Evolutionary conservation across 1,284 basidiomycete species (phyloP).

Genomic region (Schizophyllum amplum): DNA sequence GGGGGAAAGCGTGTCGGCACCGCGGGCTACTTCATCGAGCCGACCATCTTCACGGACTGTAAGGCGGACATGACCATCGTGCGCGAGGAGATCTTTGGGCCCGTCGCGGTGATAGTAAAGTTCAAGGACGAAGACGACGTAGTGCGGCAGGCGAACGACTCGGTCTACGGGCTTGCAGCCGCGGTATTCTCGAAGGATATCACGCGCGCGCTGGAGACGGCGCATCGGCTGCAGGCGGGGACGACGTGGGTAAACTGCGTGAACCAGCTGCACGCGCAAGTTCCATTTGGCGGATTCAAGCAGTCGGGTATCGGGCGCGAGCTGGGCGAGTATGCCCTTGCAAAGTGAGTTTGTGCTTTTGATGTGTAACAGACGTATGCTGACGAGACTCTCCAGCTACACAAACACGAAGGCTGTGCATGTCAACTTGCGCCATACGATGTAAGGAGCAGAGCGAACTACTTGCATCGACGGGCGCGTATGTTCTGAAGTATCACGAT

Average conservation of each 20-base stretch:
- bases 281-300: conserved; percentile 80
- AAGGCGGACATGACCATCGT: conserved; percentile 79
- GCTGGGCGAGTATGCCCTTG: conserved; percentile 67
- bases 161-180: conserved; percentile 71
- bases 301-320: conserved; percentile 71
- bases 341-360: conserved; percentile 18
- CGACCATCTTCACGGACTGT: conserved; percentile 80
- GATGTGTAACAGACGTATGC: too few species aligned
- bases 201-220: conserved; percentile 50
- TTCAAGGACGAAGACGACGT: conserved; percentile 52
- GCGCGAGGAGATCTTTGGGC: conserved; percentile 87
- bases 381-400: conserved; percentile 20
- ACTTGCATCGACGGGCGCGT: too few species aligned
- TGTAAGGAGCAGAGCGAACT: conserved; percentile 11
- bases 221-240: conserved; percentile 66
- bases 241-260: conserved; percentile 70
- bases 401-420: conserved; percentile 71
- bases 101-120: conserved; percentile 66
- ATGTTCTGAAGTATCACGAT: too few species aligned
- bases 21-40: conserved; percentile 69
- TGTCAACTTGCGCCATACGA: conserved; percentile 45
- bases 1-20: conserved; percentile 74
- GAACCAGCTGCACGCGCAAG: conserved; percentile 46
- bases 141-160: conserved; percentile 5
- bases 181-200: conserved; percentile 74